Conservation (phyloP, 2,329 filamentous ascomycete genomes). For the Lachnellula occidentalis region DNA sequence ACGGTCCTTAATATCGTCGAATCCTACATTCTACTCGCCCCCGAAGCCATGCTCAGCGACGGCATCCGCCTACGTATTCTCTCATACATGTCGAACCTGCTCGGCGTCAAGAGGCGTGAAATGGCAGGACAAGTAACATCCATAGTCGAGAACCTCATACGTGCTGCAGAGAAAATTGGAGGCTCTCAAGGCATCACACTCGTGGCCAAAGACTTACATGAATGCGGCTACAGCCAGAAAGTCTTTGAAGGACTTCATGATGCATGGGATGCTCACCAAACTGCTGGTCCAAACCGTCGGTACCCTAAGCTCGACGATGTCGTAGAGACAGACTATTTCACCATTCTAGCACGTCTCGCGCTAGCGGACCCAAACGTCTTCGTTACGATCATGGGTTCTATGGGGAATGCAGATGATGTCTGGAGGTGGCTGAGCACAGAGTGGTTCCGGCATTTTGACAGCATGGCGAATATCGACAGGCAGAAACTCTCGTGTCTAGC, state of each 20-base stretch:
- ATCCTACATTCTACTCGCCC: slow-evolving; percentile 64
- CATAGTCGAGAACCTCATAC: slow-evolving; percentile 61
- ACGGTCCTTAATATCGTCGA: slow-evolving; percentile 61
- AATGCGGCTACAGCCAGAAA: slow-evolving; percentile 55
- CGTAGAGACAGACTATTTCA: slow-evolving; percentile 80
- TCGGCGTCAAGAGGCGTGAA: slow-evolving; percentile 51
- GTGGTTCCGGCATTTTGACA: slow-evolving; percentile 66
- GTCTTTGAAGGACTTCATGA: slow-evolving; percentile 63
- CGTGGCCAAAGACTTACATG: slow-evolving; percentile 61
- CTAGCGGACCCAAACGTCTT: slow-evolving; percentile 70
- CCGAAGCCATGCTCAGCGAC: slow-evolving; percentile 59
- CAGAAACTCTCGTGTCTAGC: slow-evolving; percentile 70
- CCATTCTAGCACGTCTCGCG: slow-evolving; percentile 72
- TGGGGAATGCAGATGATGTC: slow-evolving; percentile 40
- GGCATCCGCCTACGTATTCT: slow-evolving; percentile 46
- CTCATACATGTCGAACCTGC: slow-evolving; percentile 44
- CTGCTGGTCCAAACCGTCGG: slow-evolving; percentile 71
- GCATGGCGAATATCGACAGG: slow-evolving; percentile 57
- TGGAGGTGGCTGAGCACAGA: slow-evolving; percentile 56
- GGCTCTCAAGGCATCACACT: slow-evolving; percentile 54
- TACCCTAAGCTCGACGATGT: slow-evolving; percentile 65
- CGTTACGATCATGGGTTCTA: slow-evolving; percentile 47
- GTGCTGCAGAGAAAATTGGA: slow-evolving; percentile 56
- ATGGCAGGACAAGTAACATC: slow-evolving; percentile 52
- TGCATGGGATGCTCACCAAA: slow-evolving; percentile 69